Percentiles rank a stretch among this genome's conserved stretches.
phyloP scores from a whole-genome alignment of 2,329 filamentous ascomycete species.

The Penicillium fuscoglaucum region DNA sequence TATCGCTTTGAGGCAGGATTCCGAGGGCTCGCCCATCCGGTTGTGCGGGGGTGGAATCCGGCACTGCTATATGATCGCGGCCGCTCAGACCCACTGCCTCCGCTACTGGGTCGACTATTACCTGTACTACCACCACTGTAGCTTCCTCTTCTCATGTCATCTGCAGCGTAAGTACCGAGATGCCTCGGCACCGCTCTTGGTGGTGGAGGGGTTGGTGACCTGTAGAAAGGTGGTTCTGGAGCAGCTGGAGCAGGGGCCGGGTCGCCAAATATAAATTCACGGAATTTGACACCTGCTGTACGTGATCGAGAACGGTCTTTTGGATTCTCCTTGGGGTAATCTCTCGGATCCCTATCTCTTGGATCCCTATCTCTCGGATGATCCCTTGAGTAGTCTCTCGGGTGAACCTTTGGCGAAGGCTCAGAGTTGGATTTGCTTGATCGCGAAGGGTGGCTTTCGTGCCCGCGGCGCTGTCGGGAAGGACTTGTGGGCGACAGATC shows the following conservation, averaged over 20 bases:
- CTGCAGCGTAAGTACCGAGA: slow-evolving; percentile 25
- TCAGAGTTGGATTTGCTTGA: slow-evolving; percentile 16
- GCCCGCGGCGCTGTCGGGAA: slow-evolving; percentile 4
- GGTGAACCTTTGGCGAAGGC: background rate
- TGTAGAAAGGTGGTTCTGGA: slow-evolving; percentile 20
- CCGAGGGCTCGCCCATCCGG: slow-evolving; percentile 24
- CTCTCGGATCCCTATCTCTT: background rate
- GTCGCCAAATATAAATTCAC: slow-evolving; percentile 28
- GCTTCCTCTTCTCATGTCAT: slow-evolving; percentile 29
- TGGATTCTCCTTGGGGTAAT: background rate
- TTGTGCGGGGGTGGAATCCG: slow-evolving; percentile 13
- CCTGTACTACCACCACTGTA: slow-evolving; percentile 24
- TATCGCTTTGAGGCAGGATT: slow-evolving; percentile 23
- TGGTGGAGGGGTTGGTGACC: slow-evolving; percentile 14
- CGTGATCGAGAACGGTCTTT: slow-evolving; percentile 21
- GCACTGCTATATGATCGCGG: slow-evolving; percentile 26
- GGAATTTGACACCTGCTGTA: slow-evolving; percentile 25
- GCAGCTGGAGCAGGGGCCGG: slow-evolving; percentile 14
- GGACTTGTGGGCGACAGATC: slow-evolving; percentile 29
- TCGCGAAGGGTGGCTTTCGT: slow-evolving; percentile 15
- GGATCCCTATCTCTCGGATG: background rate
- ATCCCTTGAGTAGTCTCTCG: background rate
- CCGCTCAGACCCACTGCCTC: slow-evolving; percentile 27
- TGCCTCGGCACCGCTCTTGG: slow-evolving; percentile 19
- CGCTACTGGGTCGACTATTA: slow-evolving; percentile 24